phyloP scores from a whole-genome alignment of 768 basidiomycete species.

The Suillus decipiens region DNA sequence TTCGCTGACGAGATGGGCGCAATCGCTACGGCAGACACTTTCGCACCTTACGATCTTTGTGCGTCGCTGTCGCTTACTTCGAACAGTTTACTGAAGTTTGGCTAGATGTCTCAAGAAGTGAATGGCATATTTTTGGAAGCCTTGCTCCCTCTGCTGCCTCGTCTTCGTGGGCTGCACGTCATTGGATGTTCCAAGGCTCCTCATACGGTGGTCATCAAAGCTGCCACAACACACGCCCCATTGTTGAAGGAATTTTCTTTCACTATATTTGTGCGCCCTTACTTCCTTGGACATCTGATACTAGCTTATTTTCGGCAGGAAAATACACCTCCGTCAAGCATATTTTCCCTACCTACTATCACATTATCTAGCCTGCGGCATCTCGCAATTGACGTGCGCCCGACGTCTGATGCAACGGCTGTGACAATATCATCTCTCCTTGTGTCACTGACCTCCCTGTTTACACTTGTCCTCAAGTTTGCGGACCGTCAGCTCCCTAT shows the following conservation, averaged over 20 bases:
- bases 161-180: constrained; percentile 59
- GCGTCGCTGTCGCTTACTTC: constrained; percentile 25
- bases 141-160: constrained; percentile 50
- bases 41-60: constrained; percentile 62
- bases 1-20: constrained; percentile 58
- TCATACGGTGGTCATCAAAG: constrained; percentile 49
- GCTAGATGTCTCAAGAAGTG: constrained; percentile 57
- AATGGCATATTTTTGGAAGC: constrained; percentile 52
- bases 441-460: constrained; percentile 6
- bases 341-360: constrained; percentile 24
- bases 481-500: constrained; percentile 27
- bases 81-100: background rate
- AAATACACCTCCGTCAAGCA: constrained; percentile 16
- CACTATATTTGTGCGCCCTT: constrained; percentile 52
- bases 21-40: constrained; percentile 44
- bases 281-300: constrained; percentile 9
- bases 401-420: constrained; percentile 19
- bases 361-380: constrained; percentile 46
- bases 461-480: constrained; percentile 9
- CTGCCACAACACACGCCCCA: constrained; percentile 48
- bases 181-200: constrained; percentile 59
- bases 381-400: constrained; percentile 55
- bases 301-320: constrained; percentile 11
- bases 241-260: constrained; percentile 61
- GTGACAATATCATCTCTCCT: background rate